phyloP scores from a whole-genome alignment of 2,329 filamentous ascomycete genomes.

The Colletotrichum scovillei region DNA sequence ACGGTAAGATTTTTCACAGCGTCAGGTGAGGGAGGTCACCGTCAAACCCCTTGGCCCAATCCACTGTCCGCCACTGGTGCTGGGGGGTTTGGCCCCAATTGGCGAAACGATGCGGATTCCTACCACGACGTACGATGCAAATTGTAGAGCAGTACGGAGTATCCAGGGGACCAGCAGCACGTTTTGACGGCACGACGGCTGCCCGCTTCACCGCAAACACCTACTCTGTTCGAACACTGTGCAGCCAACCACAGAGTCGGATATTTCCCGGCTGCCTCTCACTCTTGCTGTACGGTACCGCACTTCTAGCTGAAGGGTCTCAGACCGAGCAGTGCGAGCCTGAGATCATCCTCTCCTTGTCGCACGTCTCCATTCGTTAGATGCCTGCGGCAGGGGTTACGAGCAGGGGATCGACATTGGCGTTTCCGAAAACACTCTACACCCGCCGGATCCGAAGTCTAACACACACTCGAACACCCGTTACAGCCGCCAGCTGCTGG shows the following conservation, averaged over 20 bases:
- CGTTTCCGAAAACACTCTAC: slow-evolving; percentile 17
- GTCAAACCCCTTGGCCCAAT: background rate
- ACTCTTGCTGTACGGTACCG: background rate
- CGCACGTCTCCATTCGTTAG: background rate
- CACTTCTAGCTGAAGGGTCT: too few relatives aligned
- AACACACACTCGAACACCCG: background rate
- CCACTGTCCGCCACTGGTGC: slow-evolving; percentile 25
- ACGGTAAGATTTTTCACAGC: slow-evolving; percentile 34
- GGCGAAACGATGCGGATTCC: slow-evolving; percentile 20
- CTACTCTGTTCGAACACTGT: background rate
- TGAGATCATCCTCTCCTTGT: background rate
- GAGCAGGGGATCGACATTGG: slow-evolving; percentile 16
- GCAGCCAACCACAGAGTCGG: background rate
- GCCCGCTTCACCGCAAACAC: background rate
- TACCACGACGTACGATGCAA: background rate
- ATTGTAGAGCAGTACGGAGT: background rate
- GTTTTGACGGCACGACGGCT: background rate
- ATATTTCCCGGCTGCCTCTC: slow-evolving; percentile 2
- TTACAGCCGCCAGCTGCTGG: background rate
- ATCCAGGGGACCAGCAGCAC: background rate
- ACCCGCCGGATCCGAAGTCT: slow-evolving; percentile 26
- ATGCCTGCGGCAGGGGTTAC: slow-evolving; percentile 7
- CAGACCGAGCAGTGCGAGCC: too few relatives aligned
- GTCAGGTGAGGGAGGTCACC: slow-evolving; percentile 28
- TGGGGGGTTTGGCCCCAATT: slow-evolving; percentile 24